phyloP scores from a whole-genome alignment of 768 basidiomycete genomes.

The Hygrocybe coccinea region DNA sequence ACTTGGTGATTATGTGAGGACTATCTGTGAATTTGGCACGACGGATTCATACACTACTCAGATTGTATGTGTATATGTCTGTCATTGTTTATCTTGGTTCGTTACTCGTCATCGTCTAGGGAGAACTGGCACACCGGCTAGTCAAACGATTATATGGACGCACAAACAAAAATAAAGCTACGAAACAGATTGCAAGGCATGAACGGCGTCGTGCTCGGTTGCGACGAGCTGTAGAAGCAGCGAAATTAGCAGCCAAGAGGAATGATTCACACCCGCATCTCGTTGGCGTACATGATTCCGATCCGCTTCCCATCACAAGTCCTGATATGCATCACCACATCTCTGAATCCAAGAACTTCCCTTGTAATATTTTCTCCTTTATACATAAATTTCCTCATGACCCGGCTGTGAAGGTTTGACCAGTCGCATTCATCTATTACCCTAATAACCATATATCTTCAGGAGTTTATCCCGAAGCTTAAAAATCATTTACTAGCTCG shows the following conservation, averaged over 20 bases:
- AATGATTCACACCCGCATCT: conserved; percentile 13
- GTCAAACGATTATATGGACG: conserved; percentile 27
- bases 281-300: background rate
- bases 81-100: background rate
- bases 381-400: conserved; percentile 12
- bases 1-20: conserved; percentile 23
- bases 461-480: conserved; percentile 27
- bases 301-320: background rate
- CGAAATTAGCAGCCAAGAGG: background rate
- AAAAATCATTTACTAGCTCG: conserved; percentile 27
- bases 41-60: no score
- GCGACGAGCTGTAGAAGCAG: conserved; percentile 9
- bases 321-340: conserved; percentile 18
- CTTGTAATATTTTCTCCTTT: conserved; percentile 11
- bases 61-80: conserved; percentile 20
- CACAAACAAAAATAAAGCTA: conserved; percentile 30
- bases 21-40: conserved; percentile 23
- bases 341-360: conserved; percentile 7
- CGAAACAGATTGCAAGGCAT: conserved; percentile 22
- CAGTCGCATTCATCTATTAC: background rate
- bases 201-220: conserved; percentile 12
- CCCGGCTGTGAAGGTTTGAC: conserved; percentile 17
- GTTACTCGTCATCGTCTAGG: conserved; percentile 20
- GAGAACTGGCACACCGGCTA: no score
- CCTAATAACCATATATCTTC: background rate